Conservation (phyloP, 2,329 filamentous ascomycete species). For the Alternaria triticimaculans region DNA sequence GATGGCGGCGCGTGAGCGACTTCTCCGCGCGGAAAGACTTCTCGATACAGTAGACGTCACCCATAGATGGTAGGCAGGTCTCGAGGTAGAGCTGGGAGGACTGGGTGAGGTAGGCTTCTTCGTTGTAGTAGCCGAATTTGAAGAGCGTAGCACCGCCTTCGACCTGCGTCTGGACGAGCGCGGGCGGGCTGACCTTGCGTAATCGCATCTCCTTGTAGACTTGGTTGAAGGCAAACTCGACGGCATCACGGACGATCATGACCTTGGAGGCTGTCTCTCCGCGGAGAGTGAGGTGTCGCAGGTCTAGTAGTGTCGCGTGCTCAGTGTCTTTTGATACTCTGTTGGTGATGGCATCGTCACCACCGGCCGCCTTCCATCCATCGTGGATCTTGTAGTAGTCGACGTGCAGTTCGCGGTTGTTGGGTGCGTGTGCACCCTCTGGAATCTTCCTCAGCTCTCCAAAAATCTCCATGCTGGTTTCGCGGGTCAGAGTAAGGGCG, state of each 20-base stretch:
- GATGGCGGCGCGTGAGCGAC: constrained; percentile 88
- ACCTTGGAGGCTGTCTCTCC: constrained; percentile 84
- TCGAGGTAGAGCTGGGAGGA: constrained; percentile 98
- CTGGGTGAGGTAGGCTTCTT: constrained; percentile 92
- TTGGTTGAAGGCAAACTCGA: constrained; percentile 80
- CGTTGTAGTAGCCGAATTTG: constrained; percentile 85
- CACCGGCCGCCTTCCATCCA: constrained; percentile 77
- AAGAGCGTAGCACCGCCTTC: constrained; percentile 93
- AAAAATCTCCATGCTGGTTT: constrained; percentile 83
- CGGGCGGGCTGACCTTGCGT: constrained; percentile 85
- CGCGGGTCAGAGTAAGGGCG: constrained; percentile 81
- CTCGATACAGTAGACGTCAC: constrained; percentile 97
- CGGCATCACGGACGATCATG: constrained; percentile 83
- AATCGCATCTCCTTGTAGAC: constrained; percentile 78
- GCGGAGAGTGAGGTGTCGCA: constrained; percentile 83
- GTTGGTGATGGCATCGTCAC: constrained; percentile 92
- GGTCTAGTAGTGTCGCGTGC: constrained; percentile 76
- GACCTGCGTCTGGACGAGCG: constrained; percentile 92
- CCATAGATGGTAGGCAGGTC: constrained; percentile 87
- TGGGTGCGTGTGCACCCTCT: constrained; percentile 76
- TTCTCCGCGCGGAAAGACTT: constrained; percentile 99
- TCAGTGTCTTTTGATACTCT: constrained; percentile 72
- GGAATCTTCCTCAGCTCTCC: constrained; percentile 86
- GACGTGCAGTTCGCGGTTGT: constrained; percentile 85
- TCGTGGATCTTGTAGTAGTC: constrained; percentile 80